Evolutionary conservation across 2,329 filamentous ascomycete species (phyloP), one percentile per base, ranked within the genome.

Genomic region (Fusarium tanahbumbuense): DNA sequence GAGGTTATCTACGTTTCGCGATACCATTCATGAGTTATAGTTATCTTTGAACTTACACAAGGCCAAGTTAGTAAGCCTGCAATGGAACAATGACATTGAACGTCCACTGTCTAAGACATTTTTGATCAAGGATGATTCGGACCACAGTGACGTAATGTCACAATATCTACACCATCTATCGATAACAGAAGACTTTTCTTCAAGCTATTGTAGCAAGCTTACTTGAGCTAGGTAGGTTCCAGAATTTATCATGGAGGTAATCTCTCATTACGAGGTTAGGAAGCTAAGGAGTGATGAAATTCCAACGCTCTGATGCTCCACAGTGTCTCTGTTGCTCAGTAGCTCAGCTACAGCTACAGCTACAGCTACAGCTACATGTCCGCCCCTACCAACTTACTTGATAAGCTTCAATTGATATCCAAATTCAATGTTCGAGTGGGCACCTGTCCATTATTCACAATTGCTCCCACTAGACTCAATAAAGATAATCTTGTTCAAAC

Each of bases 341-440:
- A 37, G 34, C 18, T 12, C 9, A 11, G 27, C 11, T 28, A 28
- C 12, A 30, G 18, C 34, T n/a, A 37, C 9, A 11, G 27, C 11
- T 28, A 28, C 12, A 30, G 18, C 34, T n/a, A 37, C 34, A n/a
- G 18, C 18, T n/a, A 11, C 9, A 0, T 18, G 16, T 37, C 3
- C 32, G 27, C 13, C 13, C 7, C 16, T 37, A 37, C 9, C 16
- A 10, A 37, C 5, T 5, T 18, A 16, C 16, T 37, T 11, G 3
- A n/a, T 5, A 4, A n/a, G 5, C 34, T 37, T 11, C 34, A 37
- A n/a, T 8, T 37, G 34, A 37, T 1, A 2, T 4, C 10, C 1
- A 0, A 37, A 37, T 18, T 37, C 18, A n/a, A n/a, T 10, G 7
- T n/a, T 5, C 2, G 32, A 18, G 1, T 10, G 4, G 2, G 16